phyloP scores from a whole-genome alignment of 2,329 filamentous ascomycete species.

The Trichocomaceae sp. region DNA sequence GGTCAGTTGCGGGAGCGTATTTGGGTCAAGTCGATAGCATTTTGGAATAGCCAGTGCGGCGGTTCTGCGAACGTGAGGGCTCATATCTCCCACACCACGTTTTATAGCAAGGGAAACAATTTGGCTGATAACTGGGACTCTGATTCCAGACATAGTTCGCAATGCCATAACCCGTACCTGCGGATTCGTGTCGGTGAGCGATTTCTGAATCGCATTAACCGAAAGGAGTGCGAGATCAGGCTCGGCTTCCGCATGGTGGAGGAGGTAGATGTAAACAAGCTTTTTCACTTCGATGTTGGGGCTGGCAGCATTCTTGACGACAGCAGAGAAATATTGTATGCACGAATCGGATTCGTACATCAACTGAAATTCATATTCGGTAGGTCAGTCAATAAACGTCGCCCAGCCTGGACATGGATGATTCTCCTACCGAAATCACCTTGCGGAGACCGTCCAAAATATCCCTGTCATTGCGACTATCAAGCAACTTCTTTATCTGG shows the following conservation, averaged over 20 bases:
- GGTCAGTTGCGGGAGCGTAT: conserved; percentile 72
- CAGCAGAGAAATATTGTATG: conserved; percentile 88
- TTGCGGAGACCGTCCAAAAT: conserved; percentile 84
- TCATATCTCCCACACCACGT: conserved; percentile 89
- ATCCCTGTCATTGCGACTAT: conserved; percentile 88
- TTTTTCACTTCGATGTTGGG: conserved; percentile 95
- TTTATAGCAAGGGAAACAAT: conserved; percentile 96
- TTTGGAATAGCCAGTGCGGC: conserved; percentile 93
- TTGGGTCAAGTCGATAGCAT: conserved; percentile 85
- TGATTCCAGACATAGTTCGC: conserved; percentile 93
- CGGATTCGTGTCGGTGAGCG: conserved; percentile 83
- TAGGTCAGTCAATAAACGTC: background rate
- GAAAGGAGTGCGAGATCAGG: conserved; percentile 91
- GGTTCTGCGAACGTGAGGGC: conserved; percentile 83
- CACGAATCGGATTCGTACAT: conserved; percentile 89
- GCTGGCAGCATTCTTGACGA: conserved; percentile 96
- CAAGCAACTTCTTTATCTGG: conserved; percentile 89
- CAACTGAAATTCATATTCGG: conserved; percentile 55
- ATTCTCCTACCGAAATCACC: conserved; percentile 66
- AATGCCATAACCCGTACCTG: conserved; percentile 86
- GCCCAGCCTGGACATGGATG: background rate
- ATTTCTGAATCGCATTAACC: conserved; percentile 99
- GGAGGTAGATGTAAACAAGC: conserved; percentile 95
- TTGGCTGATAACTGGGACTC: conserved; percentile 95
- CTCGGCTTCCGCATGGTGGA: conserved; percentile 92